Evolutionary conservation across 129 eudicot genomes (phyloP).

Genomic region (Logfia minima): DNA sequence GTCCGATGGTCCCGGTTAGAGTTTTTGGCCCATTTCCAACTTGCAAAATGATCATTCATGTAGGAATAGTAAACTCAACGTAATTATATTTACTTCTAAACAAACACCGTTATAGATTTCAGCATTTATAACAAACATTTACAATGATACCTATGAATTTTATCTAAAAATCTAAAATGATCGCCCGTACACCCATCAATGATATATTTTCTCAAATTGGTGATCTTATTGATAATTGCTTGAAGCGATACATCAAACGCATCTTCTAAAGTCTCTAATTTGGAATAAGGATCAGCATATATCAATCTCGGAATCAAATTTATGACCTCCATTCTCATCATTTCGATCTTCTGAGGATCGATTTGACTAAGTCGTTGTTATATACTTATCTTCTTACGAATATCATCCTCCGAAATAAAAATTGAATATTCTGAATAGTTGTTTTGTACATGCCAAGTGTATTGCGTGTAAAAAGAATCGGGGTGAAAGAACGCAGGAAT

Average conservation of each 20-base stretch:
- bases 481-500: not conserved
- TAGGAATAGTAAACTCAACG: not conserved
- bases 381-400: not conserved
- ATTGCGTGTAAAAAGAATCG: not conserved
- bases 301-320: not conserved
- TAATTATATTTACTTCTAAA: not conserved
- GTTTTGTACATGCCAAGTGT: not conserved
- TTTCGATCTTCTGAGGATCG: not conserved
- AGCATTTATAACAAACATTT: no score
- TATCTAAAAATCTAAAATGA: not conserved
- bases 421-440: not conserved
- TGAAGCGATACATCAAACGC: not conserved
- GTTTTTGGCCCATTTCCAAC: not conserved
- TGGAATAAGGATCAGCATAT: constrained; percentile 3
- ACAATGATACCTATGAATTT: no score
- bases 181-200: not conserved
- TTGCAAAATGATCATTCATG: not conserved
- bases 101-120: not conserved
- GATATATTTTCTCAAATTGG: not conserved
- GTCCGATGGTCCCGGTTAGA: no score
- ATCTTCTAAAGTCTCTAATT: not conserved
- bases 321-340: constrained; percentile 4
- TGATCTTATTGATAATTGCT: not conserved
- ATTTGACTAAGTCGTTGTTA: not conserved
- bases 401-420: not conserved